phyloP scores from a whole-genome alignment of 768 basidiomycete genomes.

The Kwoniella botswanensis region DNA sequence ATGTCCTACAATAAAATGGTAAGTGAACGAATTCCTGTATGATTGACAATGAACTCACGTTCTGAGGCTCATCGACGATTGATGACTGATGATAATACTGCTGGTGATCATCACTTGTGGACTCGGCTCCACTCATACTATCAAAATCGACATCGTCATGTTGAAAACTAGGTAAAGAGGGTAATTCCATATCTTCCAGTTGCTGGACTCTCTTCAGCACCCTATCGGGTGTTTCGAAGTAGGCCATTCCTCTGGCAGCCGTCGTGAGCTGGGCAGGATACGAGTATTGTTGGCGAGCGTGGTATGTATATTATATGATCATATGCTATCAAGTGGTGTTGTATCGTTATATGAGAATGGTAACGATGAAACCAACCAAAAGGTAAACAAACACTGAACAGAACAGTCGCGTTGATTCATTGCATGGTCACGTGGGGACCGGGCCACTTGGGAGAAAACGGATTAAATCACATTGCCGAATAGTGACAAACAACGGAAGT shows the following conservation, averaged over 20 bases:
- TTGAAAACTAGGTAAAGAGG: constrained; percentile 51
- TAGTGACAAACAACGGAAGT: neutral
- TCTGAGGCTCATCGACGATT: constrained; percentile 7
- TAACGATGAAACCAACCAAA: neutral
- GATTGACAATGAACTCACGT: neutral
- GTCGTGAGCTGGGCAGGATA: neutral
- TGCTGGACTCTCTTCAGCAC: constrained; percentile 44
- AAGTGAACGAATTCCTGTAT: no score
- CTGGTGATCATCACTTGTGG: constrained; percentile 14
- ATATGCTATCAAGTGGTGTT: neutral
- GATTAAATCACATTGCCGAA: neutral
- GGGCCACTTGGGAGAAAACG: neutral
- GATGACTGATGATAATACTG: constrained; percentile 2
- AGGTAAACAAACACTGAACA: constrained; percentile 21
- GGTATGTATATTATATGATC: neutral
- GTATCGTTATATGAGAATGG: constrained; percentile 1
- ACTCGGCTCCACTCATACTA: constrained; percentile 27
- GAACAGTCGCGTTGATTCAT: constrained; percentile 28
- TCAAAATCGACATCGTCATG: constrained; percentile 50
- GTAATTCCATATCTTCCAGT: constrained; percentile 50
- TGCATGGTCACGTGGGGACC: neutral
- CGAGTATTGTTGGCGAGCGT: neutral
- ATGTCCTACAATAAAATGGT: constrained; percentile 18
- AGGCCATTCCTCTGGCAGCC: constrained; percentile 29
- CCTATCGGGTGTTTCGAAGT: constrained; percentile 44